Base-by-base conservation (phyloP, 768 basidiomycete species). In the Rhodosporidiobolus odoratus region DNA sequence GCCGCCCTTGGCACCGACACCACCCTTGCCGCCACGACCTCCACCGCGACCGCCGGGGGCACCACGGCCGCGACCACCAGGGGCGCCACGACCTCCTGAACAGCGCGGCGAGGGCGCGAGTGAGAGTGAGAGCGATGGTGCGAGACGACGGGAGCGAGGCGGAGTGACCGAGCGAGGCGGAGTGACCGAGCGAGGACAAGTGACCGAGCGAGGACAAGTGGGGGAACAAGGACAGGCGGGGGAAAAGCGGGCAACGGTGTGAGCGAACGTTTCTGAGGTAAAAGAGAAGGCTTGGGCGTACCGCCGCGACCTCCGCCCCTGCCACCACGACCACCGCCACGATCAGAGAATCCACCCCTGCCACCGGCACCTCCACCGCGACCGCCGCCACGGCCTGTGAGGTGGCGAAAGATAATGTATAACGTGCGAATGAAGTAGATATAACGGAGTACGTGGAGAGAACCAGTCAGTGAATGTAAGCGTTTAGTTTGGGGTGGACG, bases 1-100 rank as follows among this genome's bases (percentile, higher is more conserved):
- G 3, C 92, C 92, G 32, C 93, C 93, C 5, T 85, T 87, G 17
- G 91, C 91, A 5, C 89, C 87, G 19, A 87, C 80, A 17, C 85
- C 87, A 9, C 88, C 87, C 2, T 87, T 78, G 21, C 85, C 81
- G n/a, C 86, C 85, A 10, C 84, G 82, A 12, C 76, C 76, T 4
- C 83, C 80, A 34, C 82, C 80, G n/a, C 74, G 68, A 43, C 77
- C 80, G 52, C 80, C 80, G 19, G 69, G 58, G 25, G 80, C 80
- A 37, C 83, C 58, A 30, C 74, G 69, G 43, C 83, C 53, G 27
- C 70, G 67, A 25, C 63, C 66, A 25, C 66, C 54, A 25, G 34
- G 32, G 30, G 58, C 8, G 32, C 38, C 32, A 23, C 32, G 32
- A 6, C 54, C 54, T 21, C 27, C 53, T 45, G 37, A 40, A 25